These are phyloP conservation scores for Crithidia brevicula DNA, from an alignment of 208 protist genomes.

Conservation along the genomic window DNA sequence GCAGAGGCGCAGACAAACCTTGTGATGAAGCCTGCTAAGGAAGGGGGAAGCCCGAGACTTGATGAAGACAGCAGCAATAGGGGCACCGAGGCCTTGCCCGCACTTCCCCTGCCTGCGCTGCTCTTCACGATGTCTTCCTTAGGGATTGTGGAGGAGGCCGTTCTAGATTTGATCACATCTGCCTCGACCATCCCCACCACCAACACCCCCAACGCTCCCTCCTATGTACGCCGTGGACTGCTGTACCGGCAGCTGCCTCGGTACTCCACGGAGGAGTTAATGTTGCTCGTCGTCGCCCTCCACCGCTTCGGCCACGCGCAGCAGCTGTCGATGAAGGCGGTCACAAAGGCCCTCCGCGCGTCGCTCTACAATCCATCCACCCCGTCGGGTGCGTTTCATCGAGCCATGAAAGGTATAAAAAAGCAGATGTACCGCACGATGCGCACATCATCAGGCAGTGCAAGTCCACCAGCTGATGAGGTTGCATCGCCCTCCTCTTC, in stretches of 20 bases:
- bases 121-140: slow-evolving; percentile 62
- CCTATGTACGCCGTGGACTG: slow-evolving; percentile 12
- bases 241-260: slow-evolving; percentile 47
- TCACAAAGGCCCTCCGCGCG: slow-evolving; percentile 26
- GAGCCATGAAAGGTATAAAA: slow-evolving; percentile 11
- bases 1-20: neutral
- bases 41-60: neutral
- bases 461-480: too few relatives aligned
- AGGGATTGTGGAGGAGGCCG: slow-evolving; percentile 56
- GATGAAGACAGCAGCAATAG: neutral
- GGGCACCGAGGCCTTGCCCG: neutral
- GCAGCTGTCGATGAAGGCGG: slow-evolving; percentile 45
- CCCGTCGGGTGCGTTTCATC: slow-evolving; percentile 16
- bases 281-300: slow-evolving; percentile 58
- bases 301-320: slow-evolving; percentile 77
- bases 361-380: slow-evolving; percentile 17
- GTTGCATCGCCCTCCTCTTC: too few relatives aligned
- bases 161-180: slow-evolving; percentile 43
- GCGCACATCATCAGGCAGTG: too few relatives aligned
- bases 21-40: neutral
- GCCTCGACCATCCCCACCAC: neutral
- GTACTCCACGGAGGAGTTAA: slow-evolving; percentile 44
- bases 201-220: too few relatives aligned
- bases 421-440: neutral
- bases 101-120: slow-evolving; percentile 49